Base-by-base conservation (phyloP, 129 eudicot species). In the Chrysanthemum lavandulifolium region DNA sequence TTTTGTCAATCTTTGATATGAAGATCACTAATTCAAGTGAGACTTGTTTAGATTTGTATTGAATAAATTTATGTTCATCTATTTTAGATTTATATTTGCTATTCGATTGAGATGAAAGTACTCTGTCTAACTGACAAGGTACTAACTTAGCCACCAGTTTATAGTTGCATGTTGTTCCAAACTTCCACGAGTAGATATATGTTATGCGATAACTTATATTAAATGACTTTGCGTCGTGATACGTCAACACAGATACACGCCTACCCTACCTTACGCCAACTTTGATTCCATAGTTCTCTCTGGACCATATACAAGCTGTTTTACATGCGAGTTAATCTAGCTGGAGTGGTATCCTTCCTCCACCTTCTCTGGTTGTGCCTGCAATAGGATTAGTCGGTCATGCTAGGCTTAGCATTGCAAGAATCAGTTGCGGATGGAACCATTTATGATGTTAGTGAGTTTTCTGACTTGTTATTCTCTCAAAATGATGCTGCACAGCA, bases 381-480 rank as follows among this genome's bases (percentile, higher is more conserved):
- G 13, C 4, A 69, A 27, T 69, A 14, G 19, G 43, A 69, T 52
- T 8, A 69, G 74, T 25, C 29, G 74, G 10, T 54, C 13, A 54
- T 54, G 64, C 18, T 43, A 15, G 69, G 23, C 18, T 57, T 16
- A 65, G 55, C 61, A 53, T 71, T 33, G 19, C 75, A 57, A 57
- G 54, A 57, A 57, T 57, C 53, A 58, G 40, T 71, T 33, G 56
- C 36, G 47, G 57, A 47, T 10, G 71, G 74, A 36, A 61, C 56
- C 56, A 71, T 23, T 36, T 40, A 71, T 71, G 67, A 71, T 21
- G 75, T 49, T 5, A 12, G 56, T 18, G 76, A 71, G 65, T 62
- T 73, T 33, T 64, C 21, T 33, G 66, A 67, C 73, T 19, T 40
- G 54, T 65, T 74, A 65, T 65, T 65, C 72, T 19, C 71, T 54